phyloP scores from a whole-genome alignment of 192 early-diverging fungal genomes.

The Coemansia sp. region DNA sequence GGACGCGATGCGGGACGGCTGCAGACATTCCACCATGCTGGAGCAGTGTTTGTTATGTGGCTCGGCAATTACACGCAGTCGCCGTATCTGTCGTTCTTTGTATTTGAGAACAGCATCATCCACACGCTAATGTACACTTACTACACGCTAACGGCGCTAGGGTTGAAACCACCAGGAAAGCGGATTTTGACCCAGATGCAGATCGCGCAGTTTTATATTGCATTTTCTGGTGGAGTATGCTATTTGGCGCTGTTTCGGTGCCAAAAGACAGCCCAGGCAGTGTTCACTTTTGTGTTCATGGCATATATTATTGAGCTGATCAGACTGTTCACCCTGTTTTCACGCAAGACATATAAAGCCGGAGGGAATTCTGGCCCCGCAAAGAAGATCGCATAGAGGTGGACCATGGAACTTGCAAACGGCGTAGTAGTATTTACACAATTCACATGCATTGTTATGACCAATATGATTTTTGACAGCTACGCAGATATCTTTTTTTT shows the following conservation, averaged over 20 bases:
- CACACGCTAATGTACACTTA: constrained; percentile 89
- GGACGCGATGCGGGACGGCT: constrained; percentile 67
- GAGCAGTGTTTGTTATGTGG: constrained; percentile 88
- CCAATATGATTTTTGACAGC: background rate
- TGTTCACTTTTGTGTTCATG: constrained; percentile 67
- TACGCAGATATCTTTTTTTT: too few relatives aligned
- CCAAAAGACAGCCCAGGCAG: constrained; percentile 52
- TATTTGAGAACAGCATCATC: constrained; percentile 79
- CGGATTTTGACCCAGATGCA: constrained; percentile 78
- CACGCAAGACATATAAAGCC: constrained; percentile 64
- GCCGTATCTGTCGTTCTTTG: constrained; percentile 83
- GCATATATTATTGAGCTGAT: constrained; percentile 74
- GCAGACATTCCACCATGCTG: constrained; percentile 87
- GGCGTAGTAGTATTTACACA: too few relatives aligned
- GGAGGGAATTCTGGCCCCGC: background rate
- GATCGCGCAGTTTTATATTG: constrained; percentile 83
- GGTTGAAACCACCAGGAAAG: constrained; percentile 77
- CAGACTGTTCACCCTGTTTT: constrained; percentile 80
- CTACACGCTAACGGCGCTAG: constrained; percentile 75
- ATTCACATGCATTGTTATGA: background rate
- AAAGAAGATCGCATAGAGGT: constrained; percentile 11
- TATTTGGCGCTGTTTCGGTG: constrained; percentile 67
- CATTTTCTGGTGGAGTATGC: constrained; percentile 59
- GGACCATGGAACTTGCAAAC: background rate
- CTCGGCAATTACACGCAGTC: constrained; percentile 73